Evolutionary conservation across 1,139 yeast genomes (phyloP).

Genomic region (Geotrichum reessii): DNA sequence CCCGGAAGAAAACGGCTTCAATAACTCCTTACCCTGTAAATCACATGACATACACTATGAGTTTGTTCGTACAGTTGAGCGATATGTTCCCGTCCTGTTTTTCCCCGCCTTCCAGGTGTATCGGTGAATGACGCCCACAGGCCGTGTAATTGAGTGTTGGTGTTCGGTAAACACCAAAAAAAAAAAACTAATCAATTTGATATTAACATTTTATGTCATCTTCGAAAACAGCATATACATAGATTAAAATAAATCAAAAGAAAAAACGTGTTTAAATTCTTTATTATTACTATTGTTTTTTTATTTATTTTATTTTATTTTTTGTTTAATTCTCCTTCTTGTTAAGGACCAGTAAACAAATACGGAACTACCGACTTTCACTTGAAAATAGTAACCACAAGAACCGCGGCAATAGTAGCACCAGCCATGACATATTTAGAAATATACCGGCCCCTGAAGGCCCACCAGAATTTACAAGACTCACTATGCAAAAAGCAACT

Average conservation of each 20-base stretch:
- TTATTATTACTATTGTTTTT: too few relatives aligned
- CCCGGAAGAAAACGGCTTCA: too few relatives aligned
- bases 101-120: neutral
- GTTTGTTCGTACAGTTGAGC: too few relatives aligned
- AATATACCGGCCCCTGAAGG: neutral
- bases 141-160: neutral
- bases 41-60: too few relatives aligned
- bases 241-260: neutral
- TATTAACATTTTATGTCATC: neutral
- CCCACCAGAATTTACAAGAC: neutral
- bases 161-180: neutral
- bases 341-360: neutral
- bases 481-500: neutral
- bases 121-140: neutral
- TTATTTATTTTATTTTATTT: neutral
- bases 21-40: too few relatives aligned
- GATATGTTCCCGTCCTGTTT: neutral
- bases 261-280: too few relatives aligned
- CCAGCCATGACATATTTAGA: neutral
- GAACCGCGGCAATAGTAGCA: neutral
- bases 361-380: neutral
- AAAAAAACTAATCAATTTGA: neutral
- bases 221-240: neutral
- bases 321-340: neutral
- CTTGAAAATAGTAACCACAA: neutral